phyloP scores from a whole-genome alignment of 495 filamentous ascomycete genomes.

The Symbiotaphrina buchneri region DNA sequence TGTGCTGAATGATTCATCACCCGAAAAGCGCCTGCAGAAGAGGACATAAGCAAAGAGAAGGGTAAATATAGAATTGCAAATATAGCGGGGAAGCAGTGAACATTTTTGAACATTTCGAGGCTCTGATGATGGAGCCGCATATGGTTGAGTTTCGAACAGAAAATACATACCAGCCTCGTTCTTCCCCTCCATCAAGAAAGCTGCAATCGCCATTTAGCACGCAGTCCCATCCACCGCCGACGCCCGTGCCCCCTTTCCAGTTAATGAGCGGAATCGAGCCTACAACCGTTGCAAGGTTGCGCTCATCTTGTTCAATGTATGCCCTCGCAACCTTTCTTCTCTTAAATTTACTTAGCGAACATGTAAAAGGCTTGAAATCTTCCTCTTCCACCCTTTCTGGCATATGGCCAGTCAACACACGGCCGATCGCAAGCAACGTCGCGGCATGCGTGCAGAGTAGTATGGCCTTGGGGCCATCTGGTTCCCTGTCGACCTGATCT shows the following conservation, averaged over 20 bases:
- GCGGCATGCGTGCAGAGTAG: conserved; percentile 85
- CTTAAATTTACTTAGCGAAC: conserved; percentile 44
- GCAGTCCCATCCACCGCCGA: conserved; percentile 65
- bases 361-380: conserved; percentile 79
- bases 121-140: too few relatives aligned
- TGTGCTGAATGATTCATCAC: conserved; percentile 45
- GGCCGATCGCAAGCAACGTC: conserved; percentile 61
- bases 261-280: conserved; percentile 9
- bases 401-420: conserved; percentile 54
- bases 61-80: conserved; percentile 2
- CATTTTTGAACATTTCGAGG: neutral
- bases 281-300: conserved; percentile 5
- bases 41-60: conserved; percentile 8
- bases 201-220: conserved; percentile 61
- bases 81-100: neutral
- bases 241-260: conserved; percentile 43
- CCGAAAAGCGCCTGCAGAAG: conserved; percentile 40
- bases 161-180: conserved; percentile 63
- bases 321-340: too few relatives aligned
- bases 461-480: conserved; percentile 29
- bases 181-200: conserved; percentile 56
- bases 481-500: conserved; percentile 37
- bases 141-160: conserved; percentile 5
- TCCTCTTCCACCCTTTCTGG: conserved; percentile 40
- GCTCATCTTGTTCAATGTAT: conserved; percentile 9